Evolutionary conservation across 345 rosid genomes (phyloP).

Genomic region (Salix brachista): DNA sequence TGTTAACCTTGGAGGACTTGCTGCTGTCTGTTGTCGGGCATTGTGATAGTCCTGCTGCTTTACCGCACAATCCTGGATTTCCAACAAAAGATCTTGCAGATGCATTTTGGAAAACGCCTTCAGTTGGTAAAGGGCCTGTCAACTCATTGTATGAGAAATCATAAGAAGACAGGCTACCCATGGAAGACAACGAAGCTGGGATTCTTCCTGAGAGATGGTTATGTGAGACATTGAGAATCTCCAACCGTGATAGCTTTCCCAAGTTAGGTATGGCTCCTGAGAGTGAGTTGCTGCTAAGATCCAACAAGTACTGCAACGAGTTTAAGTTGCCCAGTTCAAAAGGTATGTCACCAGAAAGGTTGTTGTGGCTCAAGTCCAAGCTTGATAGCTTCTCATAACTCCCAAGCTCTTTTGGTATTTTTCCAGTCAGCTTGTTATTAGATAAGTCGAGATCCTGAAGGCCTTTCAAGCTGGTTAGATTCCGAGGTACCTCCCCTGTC

Average conservation of each 20-base stretch:
- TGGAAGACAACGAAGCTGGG: constrained; percentile 40
- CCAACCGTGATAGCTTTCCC: constrained; percentile 36
- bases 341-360: constrained; percentile 48
- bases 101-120: constrained; percentile 38
- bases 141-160: constrained; percentile 62
- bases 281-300: constrained; percentile 64
- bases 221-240: constrained; percentile 50
- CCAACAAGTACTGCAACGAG: constrained; percentile 37
- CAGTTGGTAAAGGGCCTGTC: constrained; percentile 46
- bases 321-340: constrained; percentile 39
- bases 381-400: constrained; percentile 35
- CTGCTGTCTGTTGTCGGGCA: constrained; percentile 19
- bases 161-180: constrained; percentile 39
- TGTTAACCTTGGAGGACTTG: constrained; percentile 20
- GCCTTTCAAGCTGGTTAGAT: constrained; percentile 27
- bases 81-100: constrained; percentile 36
- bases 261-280: constrained; percentile 52
- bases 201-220: constrained; percentile 52
- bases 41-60: constrained; percentile 35
- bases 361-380: constrained; percentile 55
- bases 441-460: constrained; percentile 49
- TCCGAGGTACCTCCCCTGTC: constrained; percentile 38
- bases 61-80: constrained; percentile 62
- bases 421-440: constrained; percentile 36
- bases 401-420: constrained; percentile 38